Evolutionary conservation across 78 protist genomes (phyloP), one percentile per base, ranked within the genome.

Genomic region (Protostelium mycophagum): DNA sequence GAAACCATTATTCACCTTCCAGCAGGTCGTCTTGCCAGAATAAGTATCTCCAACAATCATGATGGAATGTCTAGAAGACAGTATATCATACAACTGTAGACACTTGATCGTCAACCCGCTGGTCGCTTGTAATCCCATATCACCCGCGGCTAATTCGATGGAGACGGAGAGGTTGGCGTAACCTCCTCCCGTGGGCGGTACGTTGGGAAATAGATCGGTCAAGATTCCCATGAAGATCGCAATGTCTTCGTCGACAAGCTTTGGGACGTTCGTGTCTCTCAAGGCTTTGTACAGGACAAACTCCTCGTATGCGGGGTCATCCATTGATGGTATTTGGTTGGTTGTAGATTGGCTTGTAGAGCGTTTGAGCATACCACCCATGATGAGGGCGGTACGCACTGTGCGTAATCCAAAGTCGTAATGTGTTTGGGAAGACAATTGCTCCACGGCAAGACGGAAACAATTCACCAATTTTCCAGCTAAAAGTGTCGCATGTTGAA

Each of bases 331-430:
- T 51, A 25, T 16, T 51, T 16, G 16, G 73, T 51, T 5, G 73
- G 16, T 51, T 51, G 5, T 51, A 5, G 73, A 39, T 38, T n/a
- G 87, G 87, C 31, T 5, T 25, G 73, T 16, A 16, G 73, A 90
- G 38, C 98, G 96, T 95, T 97, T 96, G 38, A 98, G 29, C 87
- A 90, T 88, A 38, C 99, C 99, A 0, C 99, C 99, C 36, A 90
- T 88, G 5, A 93, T 96, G 37, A 99, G 94, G 0, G 97, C 98
- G 83, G 95, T 83, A 95, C 98, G 98, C 29, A 99, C 93, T 1
- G 99, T 97, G 35, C 99, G 99, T 34, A 99, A 89, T 25, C 99
- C 99, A 84, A 98, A 99, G 93, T 99, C 99, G 92, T 99, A 99
- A 94, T 99, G 99, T 0, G 96, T 28, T 88, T 98, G 99, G 1